A percentile compares a stretch with the other conserved stretches of the same genome.
These are phyloP conservation scores for Daldinia bambusicola DNA, from an alignment of 495 filamentous ascomycete species.

Conservation along the genomic window DNA sequence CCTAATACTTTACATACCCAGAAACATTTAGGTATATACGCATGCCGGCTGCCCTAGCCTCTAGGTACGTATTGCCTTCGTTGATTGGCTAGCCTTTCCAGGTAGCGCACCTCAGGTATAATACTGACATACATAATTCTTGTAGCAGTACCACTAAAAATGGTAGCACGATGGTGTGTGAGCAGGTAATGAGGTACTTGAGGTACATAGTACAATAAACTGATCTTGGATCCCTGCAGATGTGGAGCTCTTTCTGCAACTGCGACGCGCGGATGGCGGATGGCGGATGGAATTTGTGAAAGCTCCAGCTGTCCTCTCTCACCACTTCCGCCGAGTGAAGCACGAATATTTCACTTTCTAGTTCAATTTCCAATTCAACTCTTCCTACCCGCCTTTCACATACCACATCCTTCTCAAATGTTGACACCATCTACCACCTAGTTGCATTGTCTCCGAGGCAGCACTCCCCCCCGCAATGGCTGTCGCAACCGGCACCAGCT, in stretches of 20 bases:
- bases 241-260: conserved; percentile 30
- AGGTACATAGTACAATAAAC: conserved; percentile 2
- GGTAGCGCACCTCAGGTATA: background rate
- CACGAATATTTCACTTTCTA: conserved; percentile 8
- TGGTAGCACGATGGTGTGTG: too few species aligned
- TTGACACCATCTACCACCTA: conserved; percentile 41
- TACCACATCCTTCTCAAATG: conserved; percentile 41
- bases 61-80: background rate
- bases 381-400: conserved; percentile 15
- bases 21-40: too few species aligned
- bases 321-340: conserved; percentile 10
- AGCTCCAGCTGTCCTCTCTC: conserved; percentile 51
- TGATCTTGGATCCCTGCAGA: conserved; percentile 25
- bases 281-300: conserved; percentile 29
- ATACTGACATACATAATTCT: too few species aligned
- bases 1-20: too few species aligned
- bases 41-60: too few species aligned
- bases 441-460: conserved; percentile 43
- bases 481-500: conserved; percentile 39
- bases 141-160: too few species aligned
- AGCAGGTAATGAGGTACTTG: too few species aligned
- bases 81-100: background rate
- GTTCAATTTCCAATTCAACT: background rate
- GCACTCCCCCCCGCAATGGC: conserved; percentile 39
- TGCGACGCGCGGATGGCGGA: conserved; percentile 39